Base-by-base conservation (phyloP, 306 rosid species). In the Begonia loranthoides region DNA sequence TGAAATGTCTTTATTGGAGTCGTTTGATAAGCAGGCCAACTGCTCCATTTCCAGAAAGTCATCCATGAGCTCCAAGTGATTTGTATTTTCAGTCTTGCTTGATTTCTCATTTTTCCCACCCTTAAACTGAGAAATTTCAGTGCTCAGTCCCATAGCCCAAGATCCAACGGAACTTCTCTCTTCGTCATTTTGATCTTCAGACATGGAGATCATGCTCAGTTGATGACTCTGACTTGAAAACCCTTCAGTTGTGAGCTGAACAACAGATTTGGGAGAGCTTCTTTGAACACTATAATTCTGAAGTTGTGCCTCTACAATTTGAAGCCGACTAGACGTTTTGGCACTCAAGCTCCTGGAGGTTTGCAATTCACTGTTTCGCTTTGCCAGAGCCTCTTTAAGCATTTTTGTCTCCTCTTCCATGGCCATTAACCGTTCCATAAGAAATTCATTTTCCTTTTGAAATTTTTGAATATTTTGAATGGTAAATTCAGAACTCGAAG, bases 11-110 rank as follows among this genome's bases (percentile, higher is more conserved):
- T 60, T 67, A 53, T 72, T 79, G 49, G 84, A 80, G 52, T 76
- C 82, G 52, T 76, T 76, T 52, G 95, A 70, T 54, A 76, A 66
- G 73, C 82, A 77, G 49, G 96, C 99, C 74, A 92, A 73, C 62
- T 92, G 86, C 70, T 92, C 99, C 71, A 92, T 92, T 78, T 92
- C 99, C 66, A 92, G 75, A 75, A 92, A 92, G 77, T 92, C 99
- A 50, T 92, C 96, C 99, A 92, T 92, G 51, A 92, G 92, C 49
- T 79, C 92, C 76, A 92, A 78, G 72, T 70, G 81, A 45, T 61
- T 83, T 57, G 74, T 66, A 57, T 70, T 76, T 68, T 82, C 88
- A 28, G 87, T 70, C 66, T 69, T 78, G 71, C 57, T 74, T 41
- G 79, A 62, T 50, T 74, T 77, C 62, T 72, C 92, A 22, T 66